Evolutionary conservation across 2,329 filamentous ascomycete species (phyloP), one percentile per base, ranked within the genome.

Genomic region (Akanthomyces dipterigenus): DNA sequence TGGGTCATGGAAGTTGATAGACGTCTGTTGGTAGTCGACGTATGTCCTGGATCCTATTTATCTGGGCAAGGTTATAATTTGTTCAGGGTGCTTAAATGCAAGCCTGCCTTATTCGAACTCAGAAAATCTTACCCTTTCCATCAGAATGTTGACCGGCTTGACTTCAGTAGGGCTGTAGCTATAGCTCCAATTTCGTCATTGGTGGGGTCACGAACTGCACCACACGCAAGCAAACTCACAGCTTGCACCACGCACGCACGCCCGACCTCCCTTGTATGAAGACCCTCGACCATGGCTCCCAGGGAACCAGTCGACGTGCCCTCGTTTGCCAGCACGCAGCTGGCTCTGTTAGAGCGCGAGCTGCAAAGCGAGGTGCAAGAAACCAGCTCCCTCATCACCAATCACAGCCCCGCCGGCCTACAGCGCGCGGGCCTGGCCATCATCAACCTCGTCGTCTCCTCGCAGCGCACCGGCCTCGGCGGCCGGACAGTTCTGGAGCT

Each of bases 401-500:
- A 82, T 50, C 84, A 89, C 72, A 85, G 87, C 53, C 90, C 91
- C 5, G 77, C 82, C 0, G 80, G 84, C 1, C 84, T 96, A 14
- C 84, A 90, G 70, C 86, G 88, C 62, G 89, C 89, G 6, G 91
- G 91, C n/a, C 81, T 91, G 45, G 91, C 91, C 36, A 80, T 95
- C 67, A 85, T 86, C 18, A 93, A 93, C 73, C 84, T 98, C 9
- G 77, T 84, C 36, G 78, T 96, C 38, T 79, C 82, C 12, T 88
- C 89, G 20, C 89, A 90, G 70, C 88, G 93, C 34, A 99, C 95
- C 0, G 95, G 95, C 0, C 80, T 97, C 42, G 95, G 93, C 18
- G 95, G 95, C n/a, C 90, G 91, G 65, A 91, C 90, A 0, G 88
- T 99, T 1, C 78, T 97, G 3, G 93, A 97, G 72, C 85, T 99